These are phyloP conservation scores for Mycena vulgaris DNA, from an alignment of 768 basidiomycete genomes.

Conservation along the genomic window DNA sequence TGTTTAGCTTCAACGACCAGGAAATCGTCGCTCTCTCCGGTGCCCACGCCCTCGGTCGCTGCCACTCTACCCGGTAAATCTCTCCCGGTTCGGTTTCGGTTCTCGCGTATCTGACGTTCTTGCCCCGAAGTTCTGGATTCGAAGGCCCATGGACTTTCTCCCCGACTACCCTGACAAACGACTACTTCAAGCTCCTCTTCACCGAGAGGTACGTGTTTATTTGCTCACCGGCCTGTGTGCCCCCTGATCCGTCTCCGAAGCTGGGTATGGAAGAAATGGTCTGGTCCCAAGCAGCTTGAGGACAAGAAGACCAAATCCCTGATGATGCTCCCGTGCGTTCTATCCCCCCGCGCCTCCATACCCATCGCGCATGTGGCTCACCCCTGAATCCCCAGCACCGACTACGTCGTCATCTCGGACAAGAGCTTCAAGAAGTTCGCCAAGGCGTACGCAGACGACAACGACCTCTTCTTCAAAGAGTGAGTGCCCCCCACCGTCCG, in stretches of 20 bases:
- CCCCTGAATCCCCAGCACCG: slow-evolving; percentile 67
- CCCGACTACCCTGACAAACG: slow-evolving; percentile 89
- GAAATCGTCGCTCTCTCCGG: slow-evolving; percentile 97
- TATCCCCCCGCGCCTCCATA: not conserved
- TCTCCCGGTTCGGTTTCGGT: too few species aligned
- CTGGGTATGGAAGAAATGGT: slow-evolving; percentile 97
- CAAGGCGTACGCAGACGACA: slow-evolving; percentile 88
- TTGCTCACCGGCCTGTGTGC: not conserved
- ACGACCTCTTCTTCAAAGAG: slow-evolving; percentile 95
- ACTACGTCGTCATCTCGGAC: slow-evolving; percentile 91
- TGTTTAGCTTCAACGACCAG: slow-evolving; percentile 86
- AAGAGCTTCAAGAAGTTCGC: slow-evolving; percentile 93
- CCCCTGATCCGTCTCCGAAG: slow-evolving; percentile 46
- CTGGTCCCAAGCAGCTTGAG: slow-evolving; percentile 92
- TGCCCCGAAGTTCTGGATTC: slow-evolving; percentile 73
- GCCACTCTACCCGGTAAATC: slow-evolving; percentile 83
- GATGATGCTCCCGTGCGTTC: slow-evolving; percentile 95
- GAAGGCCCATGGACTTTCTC: slow-evolving; percentile 97
- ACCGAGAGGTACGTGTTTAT: slow-evolving; percentile 78
- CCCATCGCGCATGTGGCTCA: slow-evolving; percentile 3
- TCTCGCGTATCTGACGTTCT: not conserved
- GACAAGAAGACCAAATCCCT: slow-evolving; percentile 91
- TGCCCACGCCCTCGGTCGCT: slow-evolving; percentile 96
- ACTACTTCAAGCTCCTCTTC: slow-evolving; percentile 88
- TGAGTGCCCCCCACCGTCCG: slow-evolving; percentile 62